Percentiles rank a stretch among this genome's conserved stretches.
These are phyloP conservation scores for Handroanthus guayacan DNA, from an alignment of 257 asterid genomes.

Conservation along the genomic window DNA sequence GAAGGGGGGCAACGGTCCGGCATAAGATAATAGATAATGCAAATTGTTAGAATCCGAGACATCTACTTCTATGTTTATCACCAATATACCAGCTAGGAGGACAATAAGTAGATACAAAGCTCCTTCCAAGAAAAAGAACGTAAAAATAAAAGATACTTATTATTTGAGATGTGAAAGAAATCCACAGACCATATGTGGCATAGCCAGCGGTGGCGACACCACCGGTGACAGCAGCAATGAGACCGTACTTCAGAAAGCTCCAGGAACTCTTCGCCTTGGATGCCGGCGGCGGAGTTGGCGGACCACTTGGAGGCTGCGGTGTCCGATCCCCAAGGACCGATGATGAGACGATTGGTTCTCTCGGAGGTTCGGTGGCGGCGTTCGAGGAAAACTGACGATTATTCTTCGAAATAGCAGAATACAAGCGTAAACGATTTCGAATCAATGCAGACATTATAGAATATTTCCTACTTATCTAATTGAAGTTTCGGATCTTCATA, in stretches of 20 bases:
- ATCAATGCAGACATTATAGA: slow-evolving; percentile 52
- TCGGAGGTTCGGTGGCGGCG: slow-evolving; percentile 48
- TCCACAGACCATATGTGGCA: slow-evolving; percentile 69
- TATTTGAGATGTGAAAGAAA: too few species aligned
- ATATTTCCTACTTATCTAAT: background rate
- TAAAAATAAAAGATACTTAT: too few species aligned
- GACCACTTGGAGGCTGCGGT: slow-evolving; percentile 41
- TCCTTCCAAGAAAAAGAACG: background rate
- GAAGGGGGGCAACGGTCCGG: too few species aligned
- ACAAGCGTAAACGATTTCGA: slow-evolving; percentile 51
- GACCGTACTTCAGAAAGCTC: slow-evolving; percentile 63
- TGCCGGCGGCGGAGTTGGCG: slow-evolving; percentile 47
- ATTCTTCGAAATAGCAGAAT: slow-evolving; percentile 40
- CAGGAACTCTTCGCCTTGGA: slow-evolving; percentile 56
- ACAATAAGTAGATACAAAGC: background rate
- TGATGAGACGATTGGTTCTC: slow-evolving; percentile 55
- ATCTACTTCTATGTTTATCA: too few species aligned
- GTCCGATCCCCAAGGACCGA: slow-evolving; percentile 58
- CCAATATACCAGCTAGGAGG: too few species aligned
- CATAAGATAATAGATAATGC: too few species aligned
- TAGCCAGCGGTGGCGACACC: slow-evolving; percentile 70
- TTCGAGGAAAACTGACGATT: slow-evolving; percentile 44
- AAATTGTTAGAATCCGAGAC: too few species aligned
- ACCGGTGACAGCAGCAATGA: slow-evolving; percentile 63
- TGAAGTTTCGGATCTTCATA: slow-evolving; percentile 40